A percentile compares a stretch with the other conserved stretches of the same genome.
Conservation (phyloP, 225 moss, liverwort and hornwort species). For the Physcomitrium patens region DNA sequence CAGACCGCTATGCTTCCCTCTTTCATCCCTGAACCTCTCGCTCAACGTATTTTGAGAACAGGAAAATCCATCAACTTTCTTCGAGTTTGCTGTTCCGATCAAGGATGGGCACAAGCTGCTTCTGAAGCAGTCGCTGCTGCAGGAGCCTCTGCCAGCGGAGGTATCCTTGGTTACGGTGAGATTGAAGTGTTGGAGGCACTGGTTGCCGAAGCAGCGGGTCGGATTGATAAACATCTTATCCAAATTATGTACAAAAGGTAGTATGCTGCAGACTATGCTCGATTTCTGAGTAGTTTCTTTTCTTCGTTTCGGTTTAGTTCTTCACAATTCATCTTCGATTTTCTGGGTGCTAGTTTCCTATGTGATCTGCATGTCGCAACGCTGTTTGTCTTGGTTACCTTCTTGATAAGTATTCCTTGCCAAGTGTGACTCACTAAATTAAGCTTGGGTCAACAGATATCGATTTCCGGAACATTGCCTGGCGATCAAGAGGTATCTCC, state of each 20-base stretch:
- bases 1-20: slow-evolving; percentile 97
- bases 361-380: slow-evolving; percentile 1
- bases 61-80: slow-evolving; percentile 99
- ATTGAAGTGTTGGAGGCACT: slow-evolving; percentile 95
- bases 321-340: slow-evolving; percentile 9
- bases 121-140: slow-evolving; percentile 89
- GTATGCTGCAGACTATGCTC: background rate
- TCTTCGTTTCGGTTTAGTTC: background rate
- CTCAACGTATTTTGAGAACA: slow-evolving; percentile 92
- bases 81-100: slow-evolving; percentile 96
- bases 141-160: slow-evolving; percentile 85
- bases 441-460: slow-evolving; percentile 59
- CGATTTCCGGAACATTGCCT: slow-evolving; percentile 97
- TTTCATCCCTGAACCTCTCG: slow-evolving; percentile 95
- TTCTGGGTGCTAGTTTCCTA: slow-evolving; percentile 18
- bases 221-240: slow-evolving; percentile 93
- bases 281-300: background rate
- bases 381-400: background rate
- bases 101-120: slow-evolving; percentile 94
- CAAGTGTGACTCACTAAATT: slow-evolving; percentile 14
- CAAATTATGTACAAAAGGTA: slow-evolving; percentile 95
- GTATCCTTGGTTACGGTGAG: slow-evolving; percentile 96
- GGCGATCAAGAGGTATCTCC: slow-evolving; percentile 96
- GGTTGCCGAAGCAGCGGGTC: slow-evolving; percentile 91
- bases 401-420: background rate